Evolutionary conservation across 23 red algal species (phyloP).

Genomic region (Agarophyton chilense): DNA sequence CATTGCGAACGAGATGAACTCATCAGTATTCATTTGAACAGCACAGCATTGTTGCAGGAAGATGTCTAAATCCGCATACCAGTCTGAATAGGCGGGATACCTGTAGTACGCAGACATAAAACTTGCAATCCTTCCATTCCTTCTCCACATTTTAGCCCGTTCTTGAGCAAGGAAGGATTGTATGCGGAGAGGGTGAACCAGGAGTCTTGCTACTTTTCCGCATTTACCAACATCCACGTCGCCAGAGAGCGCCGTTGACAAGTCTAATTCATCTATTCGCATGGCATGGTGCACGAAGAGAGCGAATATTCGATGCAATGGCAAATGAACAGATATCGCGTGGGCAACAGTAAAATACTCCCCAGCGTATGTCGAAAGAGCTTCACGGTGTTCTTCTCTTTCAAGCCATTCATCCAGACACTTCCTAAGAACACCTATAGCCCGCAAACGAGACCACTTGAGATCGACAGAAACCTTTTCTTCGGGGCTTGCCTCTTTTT

Average conservation of each 20-base stretch:
- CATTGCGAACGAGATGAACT: conserved; percentile 29
- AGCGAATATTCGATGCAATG: conserved; percentile 75
- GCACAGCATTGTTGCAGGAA: conserved; percentile 76
- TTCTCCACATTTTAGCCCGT: conserved; percentile 79
- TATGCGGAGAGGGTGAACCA: conserved; percentile 47
- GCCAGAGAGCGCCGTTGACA: conserved; percentile 8
- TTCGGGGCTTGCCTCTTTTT: neutral
- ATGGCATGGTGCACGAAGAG: conserved; percentile 66
- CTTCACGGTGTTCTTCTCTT: conserved; percentile 37
- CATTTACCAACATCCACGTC: neutral
- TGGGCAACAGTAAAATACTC: conserved; percentile 54
- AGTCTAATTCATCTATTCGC: conserved; percentile 31
- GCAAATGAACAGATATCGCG: conserved; percentile 68
- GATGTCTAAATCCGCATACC: conserved; percentile 85
- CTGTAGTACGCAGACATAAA: conserved; percentile 49
- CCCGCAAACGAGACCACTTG: neutral
- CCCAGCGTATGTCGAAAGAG: conserved; percentile 10
- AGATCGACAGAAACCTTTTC: neutral
- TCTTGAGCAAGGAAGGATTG: conserved; percentile 72
- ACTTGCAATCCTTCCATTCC: conserved; percentile 56
- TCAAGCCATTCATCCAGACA: conserved; percentile 59
- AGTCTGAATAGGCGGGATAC: conserved; percentile 51
- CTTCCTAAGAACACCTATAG: conserved; percentile 28
- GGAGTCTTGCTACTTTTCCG: neutral
- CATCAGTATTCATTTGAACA: neutral